Conservation (phyloP, 75 land plant species). For the Cunninghamia lanceolata region DNA sequence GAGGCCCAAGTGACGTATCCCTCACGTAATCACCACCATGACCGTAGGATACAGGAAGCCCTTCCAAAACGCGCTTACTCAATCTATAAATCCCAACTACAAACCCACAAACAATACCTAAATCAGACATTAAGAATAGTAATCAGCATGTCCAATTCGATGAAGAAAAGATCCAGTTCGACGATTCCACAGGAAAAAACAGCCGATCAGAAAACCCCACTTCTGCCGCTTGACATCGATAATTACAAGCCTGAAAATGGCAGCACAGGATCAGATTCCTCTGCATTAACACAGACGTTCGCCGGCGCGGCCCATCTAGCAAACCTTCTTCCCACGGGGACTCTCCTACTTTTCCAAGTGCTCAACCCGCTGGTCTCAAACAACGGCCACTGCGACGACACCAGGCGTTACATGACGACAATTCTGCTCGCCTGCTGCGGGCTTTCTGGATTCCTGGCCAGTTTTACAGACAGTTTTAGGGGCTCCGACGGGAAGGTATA, state of each 20-base stretch:
- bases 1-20: neutral
- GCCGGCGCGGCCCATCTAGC: conserved; percentile 15
- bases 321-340: conserved; percentile 30
- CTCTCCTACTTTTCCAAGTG: conserved; percentile 21
- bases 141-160: neutral
- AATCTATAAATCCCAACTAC: neutral
- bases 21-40: neutral
- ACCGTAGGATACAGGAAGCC: neutral
- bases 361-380: conserved; percentile 13
- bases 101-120: neutral
- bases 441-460: conserved; percentile 31
- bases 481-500: conserved; percentile 43
- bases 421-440: conserved; percentile 29
- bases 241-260: neutral
- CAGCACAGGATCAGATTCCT: neutral
- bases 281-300: neutral
- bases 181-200: neutral
- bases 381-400: conserved; percentile 11
- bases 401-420: neutral
- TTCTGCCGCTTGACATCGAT: neutral
- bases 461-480: conserved; percentile 70
- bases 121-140: neutral
- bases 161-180: neutral
- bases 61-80: neutral
- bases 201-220: neutral